A percentile compares a stretch with the other conserved stretches of the same genome.
Evolutionary conservation across 75 land plant genomes (phyloP).

Genomic region (Cryptomeria japonica): DNA sequence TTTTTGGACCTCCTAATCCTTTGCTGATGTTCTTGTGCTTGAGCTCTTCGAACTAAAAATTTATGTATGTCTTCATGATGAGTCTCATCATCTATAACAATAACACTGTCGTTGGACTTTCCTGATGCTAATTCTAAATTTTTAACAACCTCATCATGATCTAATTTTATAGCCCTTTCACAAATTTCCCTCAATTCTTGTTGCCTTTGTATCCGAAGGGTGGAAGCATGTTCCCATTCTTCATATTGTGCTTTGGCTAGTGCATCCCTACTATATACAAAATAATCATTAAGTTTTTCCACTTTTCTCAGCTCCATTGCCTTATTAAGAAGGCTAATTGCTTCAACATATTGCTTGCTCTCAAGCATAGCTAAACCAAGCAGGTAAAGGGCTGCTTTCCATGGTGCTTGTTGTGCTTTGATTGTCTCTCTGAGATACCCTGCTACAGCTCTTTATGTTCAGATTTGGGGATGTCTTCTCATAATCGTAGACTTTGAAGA

Average conservation of each 20-base stretch:
- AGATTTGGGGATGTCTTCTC: no score
- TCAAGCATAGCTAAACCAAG: conserved; percentile 7
- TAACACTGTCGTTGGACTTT: not conserved
- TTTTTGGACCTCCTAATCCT: not conserved
- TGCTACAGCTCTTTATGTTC: no score
- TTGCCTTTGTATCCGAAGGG: conserved; percentile 21
- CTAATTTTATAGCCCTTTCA: conserved; percentile 2
- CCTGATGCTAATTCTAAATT: not conserved
- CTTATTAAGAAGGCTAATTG: conserved; percentile 1
- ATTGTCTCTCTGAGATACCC: no score
- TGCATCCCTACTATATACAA: conserved; percentile 38
- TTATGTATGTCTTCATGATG: not conserved
- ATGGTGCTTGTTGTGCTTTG: no score
- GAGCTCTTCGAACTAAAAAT: conserved; percentile 1
- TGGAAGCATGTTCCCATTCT: conserved; percentile 33
- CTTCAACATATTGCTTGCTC: conserved; percentile 1
- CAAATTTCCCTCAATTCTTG: conserved; percentile 17
- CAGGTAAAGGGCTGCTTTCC: not conserved
- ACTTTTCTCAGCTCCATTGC: conserved; percentile 42
- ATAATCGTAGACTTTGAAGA: no score
- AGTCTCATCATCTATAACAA: conserved; percentile 9
- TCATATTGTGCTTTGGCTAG: conserved; percentile 33
- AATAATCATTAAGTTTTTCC: conserved; percentile 25
- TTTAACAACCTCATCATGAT: conserved; percentile 1
- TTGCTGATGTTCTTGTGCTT: not conserved